These are phyloP conservation scores for Collariella sp. DNA, from an alignment of 495 filamentous ascomycete genomes.

Conservation along the genomic window DNA sequence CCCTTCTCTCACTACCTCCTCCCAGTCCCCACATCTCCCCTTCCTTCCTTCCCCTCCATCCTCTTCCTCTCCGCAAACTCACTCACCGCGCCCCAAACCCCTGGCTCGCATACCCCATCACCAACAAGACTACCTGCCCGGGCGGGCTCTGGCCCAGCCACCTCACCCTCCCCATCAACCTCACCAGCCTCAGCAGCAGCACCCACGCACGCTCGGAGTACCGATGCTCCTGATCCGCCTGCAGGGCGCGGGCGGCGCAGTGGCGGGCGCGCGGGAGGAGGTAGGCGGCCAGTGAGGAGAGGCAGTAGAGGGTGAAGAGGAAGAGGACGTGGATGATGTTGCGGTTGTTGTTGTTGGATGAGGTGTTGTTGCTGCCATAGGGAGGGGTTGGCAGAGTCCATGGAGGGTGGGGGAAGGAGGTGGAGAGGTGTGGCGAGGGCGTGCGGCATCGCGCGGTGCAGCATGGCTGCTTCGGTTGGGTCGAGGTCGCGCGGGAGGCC, in stretches of 20 bases:
- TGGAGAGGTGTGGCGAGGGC: constrained; percentile 1
- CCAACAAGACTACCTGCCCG: background rate
- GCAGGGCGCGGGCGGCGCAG: background rate
- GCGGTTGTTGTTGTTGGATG: background rate
- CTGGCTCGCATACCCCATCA: constrained; percentile 2
- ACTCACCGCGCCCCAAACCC: constrained; percentile 16
- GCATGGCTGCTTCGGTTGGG: constrained; percentile 34
- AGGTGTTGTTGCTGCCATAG: background rate
- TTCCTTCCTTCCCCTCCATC: background rate
- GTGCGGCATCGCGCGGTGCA: constrained; percentile 41
- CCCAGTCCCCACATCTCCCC: background rate
- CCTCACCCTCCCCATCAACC: background rate
- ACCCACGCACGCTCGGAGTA: background rate
- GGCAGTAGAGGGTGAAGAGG: constrained; percentile 5
- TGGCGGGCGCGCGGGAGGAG: background rate
- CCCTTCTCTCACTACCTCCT: too few species aligned
- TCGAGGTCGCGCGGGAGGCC: constrained; percentile 55
- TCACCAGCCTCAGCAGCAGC: background rate
- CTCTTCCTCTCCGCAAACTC: constrained; percentile 15
- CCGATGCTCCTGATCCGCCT: background rate
- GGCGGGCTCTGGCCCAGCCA: constrained; percentile 1
- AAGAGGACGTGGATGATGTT: constrained; percentile 5
- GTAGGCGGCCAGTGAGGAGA: constrained; percentile 8
- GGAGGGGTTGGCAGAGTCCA: background rate
- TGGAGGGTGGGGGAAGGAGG: background rate